These are phyloP conservation scores for Pezicula radicicola DNA, from an alignment of 2,329 filamentous ascomycete species.

Conservation along the genomic window DNA sequence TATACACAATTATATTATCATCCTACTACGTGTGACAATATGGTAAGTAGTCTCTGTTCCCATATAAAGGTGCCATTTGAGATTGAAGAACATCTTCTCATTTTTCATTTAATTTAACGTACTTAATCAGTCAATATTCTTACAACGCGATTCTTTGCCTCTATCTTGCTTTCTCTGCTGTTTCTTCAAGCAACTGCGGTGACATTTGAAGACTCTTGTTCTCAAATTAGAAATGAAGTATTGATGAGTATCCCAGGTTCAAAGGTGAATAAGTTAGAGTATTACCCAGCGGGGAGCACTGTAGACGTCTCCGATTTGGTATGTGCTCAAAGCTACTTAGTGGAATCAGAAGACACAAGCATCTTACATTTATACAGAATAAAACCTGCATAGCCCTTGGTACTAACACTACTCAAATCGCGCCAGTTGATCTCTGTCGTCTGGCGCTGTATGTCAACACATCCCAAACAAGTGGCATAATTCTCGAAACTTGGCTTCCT, in stretches of 20 bases:
- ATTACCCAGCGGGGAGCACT: background rate
- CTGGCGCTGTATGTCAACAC: constrained; percentile 1
- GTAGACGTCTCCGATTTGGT: background rate
- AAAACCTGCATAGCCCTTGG: background rate
- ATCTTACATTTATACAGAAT: background rate
- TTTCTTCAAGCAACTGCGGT: background rate
- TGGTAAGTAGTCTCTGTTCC: no score
- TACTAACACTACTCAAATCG: background rate
- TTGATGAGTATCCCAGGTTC: background rate
- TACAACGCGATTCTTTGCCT: background rate
- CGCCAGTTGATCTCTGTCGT: constrained; percentile 3
- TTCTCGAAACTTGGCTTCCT: constrained; percentile 13
- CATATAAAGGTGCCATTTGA: no score
- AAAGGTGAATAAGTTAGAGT: background rate
- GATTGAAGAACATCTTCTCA: no score
- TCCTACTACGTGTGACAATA: no score
- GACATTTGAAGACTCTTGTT: background rate
- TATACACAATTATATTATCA: no score
- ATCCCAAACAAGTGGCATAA: background rate
- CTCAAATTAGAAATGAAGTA: background rate
- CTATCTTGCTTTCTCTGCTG: background rate
- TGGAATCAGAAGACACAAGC: background rate
- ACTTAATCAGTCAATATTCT: background rate
- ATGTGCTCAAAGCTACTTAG: background rate
- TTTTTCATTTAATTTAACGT: no score